These are phyloP conservation scores for Aureobasidium sp. DNA, from an alignment of 2,329 filamentous ascomycete genomes.

Conservation along the genomic window DNA sequence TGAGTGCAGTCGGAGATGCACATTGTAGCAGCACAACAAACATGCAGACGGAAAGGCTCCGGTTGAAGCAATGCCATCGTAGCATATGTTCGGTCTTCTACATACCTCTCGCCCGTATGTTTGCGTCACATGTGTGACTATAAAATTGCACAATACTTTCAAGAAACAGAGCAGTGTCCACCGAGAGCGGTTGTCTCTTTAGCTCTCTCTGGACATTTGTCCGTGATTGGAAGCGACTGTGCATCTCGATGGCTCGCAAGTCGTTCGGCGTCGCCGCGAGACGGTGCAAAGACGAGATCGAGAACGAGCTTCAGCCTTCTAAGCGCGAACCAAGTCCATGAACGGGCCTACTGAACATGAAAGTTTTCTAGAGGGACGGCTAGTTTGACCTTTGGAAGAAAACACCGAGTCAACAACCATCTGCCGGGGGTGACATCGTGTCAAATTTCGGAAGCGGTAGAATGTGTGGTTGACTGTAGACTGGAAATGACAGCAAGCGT, in stretches of 20 bases:
- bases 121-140: neutral
- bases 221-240: neutral
- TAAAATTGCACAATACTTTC: neutral
- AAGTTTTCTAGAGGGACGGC: too few relatives aligned
- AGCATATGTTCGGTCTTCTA: neutral
- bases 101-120: neutral
- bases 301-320: neutral
- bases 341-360: neutral
- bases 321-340: neutral
- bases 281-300: neutral
- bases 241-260: neutral
- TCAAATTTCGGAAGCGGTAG: neutral
- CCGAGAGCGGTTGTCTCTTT: neutral
- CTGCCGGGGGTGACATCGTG: neutral
- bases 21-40: neutral
- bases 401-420: neutral
- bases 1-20: neutral
- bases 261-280: neutral
- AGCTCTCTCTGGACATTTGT: neutral
- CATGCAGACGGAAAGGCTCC: neutral
- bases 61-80: neutral
- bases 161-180: neutral
- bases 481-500: neutral
- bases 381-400: neutral
- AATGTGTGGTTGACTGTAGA: neutral